Conservation (phyloP, 1,284 basidiomycete species). For the Neotropicomus parvogracilis region DNA sequence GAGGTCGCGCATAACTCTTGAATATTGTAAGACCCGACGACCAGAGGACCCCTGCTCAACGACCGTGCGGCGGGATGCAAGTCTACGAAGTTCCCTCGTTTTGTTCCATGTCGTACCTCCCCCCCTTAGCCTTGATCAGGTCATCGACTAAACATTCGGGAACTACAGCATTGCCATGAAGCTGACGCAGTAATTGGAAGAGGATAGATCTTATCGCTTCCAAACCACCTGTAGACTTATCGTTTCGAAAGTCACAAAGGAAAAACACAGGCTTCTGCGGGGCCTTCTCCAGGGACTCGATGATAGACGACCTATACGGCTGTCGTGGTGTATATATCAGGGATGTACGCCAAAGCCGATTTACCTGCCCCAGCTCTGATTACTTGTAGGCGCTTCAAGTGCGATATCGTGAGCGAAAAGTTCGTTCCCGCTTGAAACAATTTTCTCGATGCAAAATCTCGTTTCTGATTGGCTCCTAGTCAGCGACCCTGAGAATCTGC, state of each 20-base stretch:
- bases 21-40: background rate
- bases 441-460: too few relatives aligned
- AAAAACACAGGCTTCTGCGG: slow-evolving; percentile 1
- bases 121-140: background rate
- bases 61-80: background rate
- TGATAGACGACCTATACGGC: background rate
- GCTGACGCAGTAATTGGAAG: background rate
- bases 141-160: background rate
- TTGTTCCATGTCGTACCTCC: background rate
- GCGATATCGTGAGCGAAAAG: background rate
- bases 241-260: slow-evolving; percentile 13
- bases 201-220: slow-evolving; percentile 9
- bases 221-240: background rate
- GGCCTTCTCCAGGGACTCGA: background rate
- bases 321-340: fast-evolving
- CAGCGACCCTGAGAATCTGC: too few relatives aligned
- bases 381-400: too few relatives aligned
- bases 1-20: background rate
- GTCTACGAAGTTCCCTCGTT: background rate
- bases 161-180: background rate
- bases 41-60: background rate
- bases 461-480: too few relatives aligned
- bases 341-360: slow-evolving; percentile 5
- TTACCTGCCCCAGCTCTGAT: slow-evolving; percentile 7
- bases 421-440: too few relatives aligned